phyloP scores from a whole-genome alignment of 768 basidiomycete species.

The Amanita subjunquillea region DNA sequence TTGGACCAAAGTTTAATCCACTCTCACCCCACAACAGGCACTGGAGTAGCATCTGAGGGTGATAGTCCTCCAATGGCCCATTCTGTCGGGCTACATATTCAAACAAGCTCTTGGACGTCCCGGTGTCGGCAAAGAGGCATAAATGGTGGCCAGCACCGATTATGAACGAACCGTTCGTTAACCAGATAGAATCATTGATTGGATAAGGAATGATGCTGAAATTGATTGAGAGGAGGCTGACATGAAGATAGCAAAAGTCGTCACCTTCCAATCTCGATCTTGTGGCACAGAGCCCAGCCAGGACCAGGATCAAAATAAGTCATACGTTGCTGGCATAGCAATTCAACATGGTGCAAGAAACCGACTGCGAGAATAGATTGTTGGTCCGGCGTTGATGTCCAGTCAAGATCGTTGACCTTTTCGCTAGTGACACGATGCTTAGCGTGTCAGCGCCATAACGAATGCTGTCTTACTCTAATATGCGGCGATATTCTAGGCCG shows the following conservation, averaged over 20 bases:
- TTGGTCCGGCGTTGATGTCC: conserved; percentile 84
- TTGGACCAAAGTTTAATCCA: background rate
- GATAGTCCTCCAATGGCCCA: conserved; percentile 83
- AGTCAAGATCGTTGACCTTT: conserved; percentile 76
- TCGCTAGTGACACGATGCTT: conserved; percentile 23
- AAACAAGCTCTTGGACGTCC: conserved; percentile 45
- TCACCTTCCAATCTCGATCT: conserved; percentile 57
- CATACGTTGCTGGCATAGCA: conserved; percentile 91
- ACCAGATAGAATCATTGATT: conserved; percentile 89
- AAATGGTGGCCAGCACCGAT: conserved; percentile 79
- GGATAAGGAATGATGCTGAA: conserved; percentile 65
- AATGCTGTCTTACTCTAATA: conserved; percentile 39
- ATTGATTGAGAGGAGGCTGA: background rate
- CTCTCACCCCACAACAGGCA: conserved; percentile 84
- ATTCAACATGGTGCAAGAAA: conserved; percentile 64
- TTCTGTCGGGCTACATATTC: conserved; percentile 76
- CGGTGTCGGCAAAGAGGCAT: conserved; percentile 49
- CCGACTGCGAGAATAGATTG: conserved; percentile 91
- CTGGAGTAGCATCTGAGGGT: conserved; percentile 88
- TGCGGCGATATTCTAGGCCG: conserved; percentile 67
- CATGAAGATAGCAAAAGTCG: conserved; percentile 1
- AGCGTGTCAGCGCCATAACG: background rate
- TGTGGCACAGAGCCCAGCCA: conserved; percentile 67
- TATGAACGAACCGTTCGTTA: conserved; percentile 72
- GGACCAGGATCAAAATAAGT: conserved; percentile 81